Percentiles rank a stretch among this genome's conserved stretches.
Conservation (phyloP, 2,329 filamentous ascomycete genomes). For the Colletotrichum endophyticum region DNA sequence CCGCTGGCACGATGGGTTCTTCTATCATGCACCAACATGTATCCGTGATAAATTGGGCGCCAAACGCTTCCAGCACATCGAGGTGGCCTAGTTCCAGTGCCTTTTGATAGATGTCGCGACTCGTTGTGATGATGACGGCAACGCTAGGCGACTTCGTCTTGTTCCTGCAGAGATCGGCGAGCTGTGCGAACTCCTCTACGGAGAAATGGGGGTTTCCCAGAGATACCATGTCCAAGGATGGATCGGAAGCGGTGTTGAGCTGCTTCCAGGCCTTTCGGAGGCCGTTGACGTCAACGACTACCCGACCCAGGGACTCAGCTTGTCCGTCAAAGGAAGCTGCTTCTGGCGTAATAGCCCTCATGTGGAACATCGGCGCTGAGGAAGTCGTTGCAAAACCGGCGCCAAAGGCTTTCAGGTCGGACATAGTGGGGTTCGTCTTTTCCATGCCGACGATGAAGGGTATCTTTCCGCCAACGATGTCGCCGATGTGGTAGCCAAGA, state of each 20-base stretch:
- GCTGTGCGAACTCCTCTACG: slow-evolving; percentile 35
- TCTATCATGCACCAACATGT: slow-evolving; percentile 53
- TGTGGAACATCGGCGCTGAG: slow-evolving; percentile 49
- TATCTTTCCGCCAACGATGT: slow-evolving; percentile 31
- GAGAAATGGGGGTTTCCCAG: slow-evolving; percentile 52
- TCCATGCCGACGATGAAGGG: slow-evolving; percentile 40
- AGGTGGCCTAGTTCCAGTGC: slow-evolving; percentile 31
- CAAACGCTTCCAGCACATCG: slow-evolving; percentile 36
- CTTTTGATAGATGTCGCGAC: not conserved
- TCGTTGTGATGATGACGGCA: slow-evolving; percentile 20
- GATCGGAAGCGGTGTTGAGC: not conserved
- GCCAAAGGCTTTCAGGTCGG: slow-evolving; percentile 46
- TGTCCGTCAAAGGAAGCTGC: slow-evolving; percentile 14
- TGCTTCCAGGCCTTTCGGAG: not conserved
- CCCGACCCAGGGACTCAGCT: not conserved
- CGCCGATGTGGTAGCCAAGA: slow-evolving; percentile 41
- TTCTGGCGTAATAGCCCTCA: slow-evolving; percentile 43
- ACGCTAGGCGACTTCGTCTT: slow-evolving; percentile 25
- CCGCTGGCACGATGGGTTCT: slow-evolving; percentile 38
- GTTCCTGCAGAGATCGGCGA: slow-evolving; percentile 32
- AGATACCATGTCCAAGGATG: slow-evolving; percentile 39
- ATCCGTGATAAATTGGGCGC: slow-evolving; percentile 31
- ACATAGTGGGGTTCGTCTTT: slow-evolving; percentile 18
- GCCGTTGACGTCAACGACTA: not conserved
- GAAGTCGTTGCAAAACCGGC: slow-evolving; percentile 48